Base-by-base conservation (phyloP, 768 basidiomycete species). In the Pisolithus microcarpus region DNA sequence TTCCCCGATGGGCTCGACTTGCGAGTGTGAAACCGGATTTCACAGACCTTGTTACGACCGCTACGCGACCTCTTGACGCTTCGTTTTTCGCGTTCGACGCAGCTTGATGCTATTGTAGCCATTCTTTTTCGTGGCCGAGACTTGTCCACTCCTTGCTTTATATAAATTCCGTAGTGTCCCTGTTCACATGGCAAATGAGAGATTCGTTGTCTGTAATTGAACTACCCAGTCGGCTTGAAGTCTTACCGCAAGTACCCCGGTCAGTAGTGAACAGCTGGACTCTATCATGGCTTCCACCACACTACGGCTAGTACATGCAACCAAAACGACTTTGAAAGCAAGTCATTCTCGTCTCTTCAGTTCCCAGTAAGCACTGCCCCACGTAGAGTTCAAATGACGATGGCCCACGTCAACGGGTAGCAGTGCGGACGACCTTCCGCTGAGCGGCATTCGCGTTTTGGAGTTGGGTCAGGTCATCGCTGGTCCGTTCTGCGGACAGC, bases 401-500 rank as follows among this genome's bases (percentile, higher is more conserved):
- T 48, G 55, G 1, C 57, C 58, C 28, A 7, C 50, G 11, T 59
- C 55, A 56, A 56, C 58, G 48, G 54, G 21, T 36, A 28, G 53
- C 30, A 38, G 38, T 8, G 18, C 54, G 11, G 60, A 65, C 48
- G 65, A 76, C 13, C 75, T 79, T n/a, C 84, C 84, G 0, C 71
- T 85, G 10, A 69, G 78, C 6, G 82, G 83, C 7, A 65, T 85
- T 31, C 79, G 82, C 8, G 79, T 86, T 7, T 67, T 85, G 7
- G 85, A 87, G 57, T 68, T 87, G 38, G 84, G 84, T 0, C 84
- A 87, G 54, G 69, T 85, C 18, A 82, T 86, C 52, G 83, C 84
- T 1, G 84, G 84, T 9, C 84, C 84, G 1, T 85, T 86, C 63
- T 82, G 80, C 21, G 84, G 84, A 1, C 85, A 87, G 49, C 70